Conservation (phyloP, 257 asterid species). For the Plectranthus barbatus region DNA sequence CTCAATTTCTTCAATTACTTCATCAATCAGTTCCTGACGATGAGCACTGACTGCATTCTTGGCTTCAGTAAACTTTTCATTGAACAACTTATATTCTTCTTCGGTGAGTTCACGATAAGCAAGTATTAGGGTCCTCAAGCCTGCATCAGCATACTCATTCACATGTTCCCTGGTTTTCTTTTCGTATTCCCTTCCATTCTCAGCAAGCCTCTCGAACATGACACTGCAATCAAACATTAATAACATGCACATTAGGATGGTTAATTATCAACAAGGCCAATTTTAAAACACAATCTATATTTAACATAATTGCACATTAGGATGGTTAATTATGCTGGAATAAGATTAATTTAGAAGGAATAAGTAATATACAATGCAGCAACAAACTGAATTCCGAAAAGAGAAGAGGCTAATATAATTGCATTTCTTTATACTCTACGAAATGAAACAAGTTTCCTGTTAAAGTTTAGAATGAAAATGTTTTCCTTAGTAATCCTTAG, state of each 20-base stretch:
- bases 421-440: not conserved
- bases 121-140: conserved; percentile 62
- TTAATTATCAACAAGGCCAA: not conserved
- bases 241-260: not conserved
- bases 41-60: conserved; percentile 48
- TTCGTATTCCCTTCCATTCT: conserved; percentile 39
- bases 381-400: not conserved
- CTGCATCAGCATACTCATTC: conserved; percentile 61
- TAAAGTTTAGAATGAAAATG: not conserved
- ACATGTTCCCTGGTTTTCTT: conserved; percentile 48
- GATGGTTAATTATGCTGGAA: not conserved
- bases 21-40: conserved; percentile 46
- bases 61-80: conserved; percentile 34
- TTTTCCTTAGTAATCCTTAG: not conserved
- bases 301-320: not conserved
- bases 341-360: not conserved
- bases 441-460: not conserved
- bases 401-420: not conserved
- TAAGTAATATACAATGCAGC: not conserved
- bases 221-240: conserved; percentile 29
- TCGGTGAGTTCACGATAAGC: conserved; percentile 55
- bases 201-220: conserved; percentile 56
- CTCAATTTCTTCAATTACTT: conserved; percentile 45
- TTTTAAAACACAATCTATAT: no score
- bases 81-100: conserved; percentile 40